phyloP scores from a whole-genome alignment of 1,139 yeast genomes.

The Kodamaea sp. region DNA sequence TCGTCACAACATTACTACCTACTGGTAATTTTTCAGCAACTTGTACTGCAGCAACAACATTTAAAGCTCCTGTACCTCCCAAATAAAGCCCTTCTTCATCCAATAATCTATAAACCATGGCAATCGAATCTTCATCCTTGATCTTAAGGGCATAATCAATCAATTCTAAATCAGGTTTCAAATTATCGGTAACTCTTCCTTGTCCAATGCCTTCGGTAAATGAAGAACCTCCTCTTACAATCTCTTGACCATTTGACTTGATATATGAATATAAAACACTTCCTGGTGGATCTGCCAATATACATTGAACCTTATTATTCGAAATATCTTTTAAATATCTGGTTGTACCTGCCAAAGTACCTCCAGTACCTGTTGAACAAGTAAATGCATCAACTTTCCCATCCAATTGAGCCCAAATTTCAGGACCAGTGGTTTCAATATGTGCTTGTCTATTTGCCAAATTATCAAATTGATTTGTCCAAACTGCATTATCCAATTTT shows the following conservation, averaged over 20 bases:
- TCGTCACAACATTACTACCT: constrained; percentile 77
- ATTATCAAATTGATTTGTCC: constrained; percentile 92
- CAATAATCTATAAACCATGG: constrained; percentile 74
- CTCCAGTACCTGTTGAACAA: constrained; percentile 90
- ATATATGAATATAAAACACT: constrained; percentile 78
- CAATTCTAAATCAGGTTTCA: constrained; percentile 63
- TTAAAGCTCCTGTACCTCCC: constrained; percentile 86
- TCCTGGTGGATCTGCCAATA: constrained; percentile 92
- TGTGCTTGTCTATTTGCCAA: constrained; percentile 86
- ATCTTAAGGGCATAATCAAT: constrained; percentile 74
- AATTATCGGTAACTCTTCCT: constrained; percentile 83
- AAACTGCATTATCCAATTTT: constrained; percentile 66
- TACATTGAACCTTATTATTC: constrained; percentile 53
- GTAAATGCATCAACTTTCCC: constrained; percentile 84
- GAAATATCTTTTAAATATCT: constrained; percentile 69
- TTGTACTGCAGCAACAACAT: constrained; percentile 77
- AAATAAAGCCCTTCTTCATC: constrained; percentile 87
- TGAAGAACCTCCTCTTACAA: constrained; percentile 71
- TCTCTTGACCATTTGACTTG: constrained; percentile 57
- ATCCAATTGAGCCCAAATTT: constrained; percentile 78
- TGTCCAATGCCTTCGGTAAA: constrained; percentile 97
- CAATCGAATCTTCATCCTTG: constrained; percentile 71
- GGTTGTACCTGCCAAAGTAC: constrained; percentile 82
- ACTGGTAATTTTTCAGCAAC: constrained; percentile 76
- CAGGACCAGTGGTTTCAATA: constrained; percentile 90